Evolutionary conservation across 176 grass and related monocot genomes (phyloP).

Genomic region (Oryza coarctata): DNA sequence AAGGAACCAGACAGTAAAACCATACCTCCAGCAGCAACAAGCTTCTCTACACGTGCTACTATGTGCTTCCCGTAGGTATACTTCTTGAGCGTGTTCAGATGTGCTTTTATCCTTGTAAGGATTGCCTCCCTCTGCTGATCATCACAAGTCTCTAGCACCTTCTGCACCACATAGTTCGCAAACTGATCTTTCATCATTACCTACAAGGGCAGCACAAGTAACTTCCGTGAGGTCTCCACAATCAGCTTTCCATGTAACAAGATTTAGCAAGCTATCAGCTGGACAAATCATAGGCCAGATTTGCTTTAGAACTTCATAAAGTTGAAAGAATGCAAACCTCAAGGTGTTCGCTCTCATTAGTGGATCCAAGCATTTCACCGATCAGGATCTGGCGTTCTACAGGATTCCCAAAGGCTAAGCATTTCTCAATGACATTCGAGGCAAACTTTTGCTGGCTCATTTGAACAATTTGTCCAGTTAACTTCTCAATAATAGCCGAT

Average conservation of each 20-base stretch:
- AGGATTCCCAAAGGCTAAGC: conserved; percentile 65
- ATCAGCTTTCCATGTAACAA: background rate
- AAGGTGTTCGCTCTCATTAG: conserved; percentile 61
- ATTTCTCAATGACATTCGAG: conserved; percentile 72
- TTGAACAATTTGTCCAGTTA: conserved; percentile 71
- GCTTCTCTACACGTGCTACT: conserved; percentile 84
- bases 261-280: background rate
- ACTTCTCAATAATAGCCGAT: conserved; percentile 63
- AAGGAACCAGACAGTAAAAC: background rate
- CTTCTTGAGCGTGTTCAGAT: conserved; percentile 87
- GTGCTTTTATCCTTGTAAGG: conserved; percentile 73
- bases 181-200: conserved; percentile 97
- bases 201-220: conserved; percentile 33
- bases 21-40: conserved; percentile 80
- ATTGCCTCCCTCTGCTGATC: conserved; percentile 87
- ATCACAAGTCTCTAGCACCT: conserved; percentile 86
- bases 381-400: conserved; percentile 61
- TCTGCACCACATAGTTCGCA: conserved; percentile 92
- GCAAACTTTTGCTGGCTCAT: conserved; percentile 88
- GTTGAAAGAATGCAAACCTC: conserved; percentile 41
- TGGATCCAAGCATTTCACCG: conserved; percentile 69
- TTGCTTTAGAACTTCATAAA: background rate
- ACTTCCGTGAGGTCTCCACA: background rate
- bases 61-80: conserved; percentile 93
- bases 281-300: background rate